Evolutionary conservation across 176 grass and related monocot genomes (phyloP), one percentile per base, ranked within the genome.

Genomic region (Aegilops longissima): DNA sequence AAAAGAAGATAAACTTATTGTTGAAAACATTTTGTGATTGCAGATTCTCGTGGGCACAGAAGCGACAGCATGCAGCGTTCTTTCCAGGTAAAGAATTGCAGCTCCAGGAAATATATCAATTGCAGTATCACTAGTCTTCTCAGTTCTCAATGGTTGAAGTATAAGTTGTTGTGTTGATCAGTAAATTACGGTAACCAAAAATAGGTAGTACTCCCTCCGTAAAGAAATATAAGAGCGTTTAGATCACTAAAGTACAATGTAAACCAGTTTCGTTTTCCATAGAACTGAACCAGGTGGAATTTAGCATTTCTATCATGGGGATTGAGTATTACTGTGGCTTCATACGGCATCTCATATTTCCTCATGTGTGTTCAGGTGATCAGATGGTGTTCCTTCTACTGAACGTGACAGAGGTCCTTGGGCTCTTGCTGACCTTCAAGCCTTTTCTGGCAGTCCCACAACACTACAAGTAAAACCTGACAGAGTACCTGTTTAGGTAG

Each of bases 1-100:
- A 36, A 21, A 21, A 3, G 18, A 3, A 64, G 54, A 79, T 17
- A 64, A 14, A 9, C 45, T 81, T 12, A 85, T 5, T 29, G 13
- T 14, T 61, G 34, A 80, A 80, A 33, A 33, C 11, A n/a, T 64
- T 21, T 66, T 80, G 61, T 30, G 38, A 31, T 66, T 47, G 23
- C 77, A 97, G 92, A 80, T 97, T 97, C 70, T 97, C 95, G 4
- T 97, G 95, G 95, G 85, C 90, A 54, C 95, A 97, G 82, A 93
- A 84, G 77, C 95, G 92, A 5, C 95, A 97, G 61, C 44, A 90
- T 47, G 88, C 85, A 64, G n/a, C 87, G 20, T 90, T 97, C 82
- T 83, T 95, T 86, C 89, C 95, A 90, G 95, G 95, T 93, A 78
- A 54, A 54, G 12, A 38, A 1, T 8, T 68, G 29, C 17, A 54